Percentiles rank a stretch among this genome's conserved stretches.
Evolutionary conservation across 257 asterid species (phyloP).

Genomic region (Cynanchum wilfordii): DNA sequence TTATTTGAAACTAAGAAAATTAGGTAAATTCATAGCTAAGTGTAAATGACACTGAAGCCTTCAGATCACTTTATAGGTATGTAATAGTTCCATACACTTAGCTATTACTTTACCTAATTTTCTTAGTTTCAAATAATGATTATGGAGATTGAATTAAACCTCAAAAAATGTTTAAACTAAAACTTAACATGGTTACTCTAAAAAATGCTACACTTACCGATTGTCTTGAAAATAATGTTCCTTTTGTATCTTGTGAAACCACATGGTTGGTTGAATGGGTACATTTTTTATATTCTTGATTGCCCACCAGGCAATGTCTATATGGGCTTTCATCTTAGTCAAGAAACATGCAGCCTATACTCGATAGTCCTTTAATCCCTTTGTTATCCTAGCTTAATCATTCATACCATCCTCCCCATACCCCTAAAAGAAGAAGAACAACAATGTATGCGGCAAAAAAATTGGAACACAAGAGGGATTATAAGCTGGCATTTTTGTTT

Average conservation of each 20-base stretch:
- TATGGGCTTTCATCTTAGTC: neutral
- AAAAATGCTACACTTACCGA: neutral
- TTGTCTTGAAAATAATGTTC: no score
- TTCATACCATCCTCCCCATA: neutral
- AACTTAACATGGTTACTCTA: neutral
- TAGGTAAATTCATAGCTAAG: no score
- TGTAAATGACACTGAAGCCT: no score
- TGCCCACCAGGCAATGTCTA: neutral
- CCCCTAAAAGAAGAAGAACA: neutral
- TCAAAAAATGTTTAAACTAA: neutral
- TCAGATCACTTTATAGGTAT: no score
- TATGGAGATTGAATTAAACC: no score
- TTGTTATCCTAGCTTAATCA: neutral
- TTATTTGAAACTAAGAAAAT: no score
- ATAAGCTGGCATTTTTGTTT: neutral
- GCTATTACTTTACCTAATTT: no score
- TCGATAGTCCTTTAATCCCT: neutral
- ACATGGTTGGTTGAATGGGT: no score
- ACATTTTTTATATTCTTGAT: neutral
- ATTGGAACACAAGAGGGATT: neutral
- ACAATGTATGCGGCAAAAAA: neutral
- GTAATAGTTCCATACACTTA: no score
- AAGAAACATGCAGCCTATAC: neutral
- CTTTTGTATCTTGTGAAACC: neutral
- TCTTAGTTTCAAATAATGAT: no score